Conservation (phyloP, 176 grass and related monocot species). For the Ampelocalamus luodianensis region DNA sequence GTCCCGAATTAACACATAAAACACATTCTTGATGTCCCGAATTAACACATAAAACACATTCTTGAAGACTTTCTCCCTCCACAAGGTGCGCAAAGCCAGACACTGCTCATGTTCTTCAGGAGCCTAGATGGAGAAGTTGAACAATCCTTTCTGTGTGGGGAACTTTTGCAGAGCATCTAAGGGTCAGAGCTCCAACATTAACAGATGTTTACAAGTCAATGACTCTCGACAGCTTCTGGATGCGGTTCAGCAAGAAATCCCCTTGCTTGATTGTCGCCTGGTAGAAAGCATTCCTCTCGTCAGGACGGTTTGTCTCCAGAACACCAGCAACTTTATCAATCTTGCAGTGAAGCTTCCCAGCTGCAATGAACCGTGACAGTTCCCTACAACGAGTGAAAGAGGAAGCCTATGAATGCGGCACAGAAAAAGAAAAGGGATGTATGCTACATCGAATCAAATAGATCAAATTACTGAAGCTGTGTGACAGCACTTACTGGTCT, state of each 20-base stretch:
- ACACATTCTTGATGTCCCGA: neutral
- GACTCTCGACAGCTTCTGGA: constrained; percentile 92
- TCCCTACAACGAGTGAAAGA: constrained; percentile 51
- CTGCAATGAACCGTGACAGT: constrained; percentile 89
- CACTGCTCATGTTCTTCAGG: neutral
- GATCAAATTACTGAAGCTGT: neutral
- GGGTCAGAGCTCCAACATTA: neutral
- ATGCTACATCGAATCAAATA: neutral
- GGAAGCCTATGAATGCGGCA: neutral
- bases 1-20: neutral
- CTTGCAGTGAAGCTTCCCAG: constrained; percentile 98
- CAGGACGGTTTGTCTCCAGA: constrained; percentile 92
- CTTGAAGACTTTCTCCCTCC: neutral
- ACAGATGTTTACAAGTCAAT: constrained; percentile 74
- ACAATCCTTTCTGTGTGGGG: neutral
- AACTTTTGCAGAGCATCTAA: neutral
- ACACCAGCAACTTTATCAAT: constrained; percentile 92
- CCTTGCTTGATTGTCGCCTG: constrained; percentile 97
- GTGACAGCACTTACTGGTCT: constrained; percentile 67
- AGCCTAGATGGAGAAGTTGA: neutral
- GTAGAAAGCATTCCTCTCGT: constrained; percentile 93
- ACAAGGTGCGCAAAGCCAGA: neutral
- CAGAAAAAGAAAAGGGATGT: neutral
- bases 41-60: neutral
- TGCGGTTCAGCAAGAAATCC: constrained; percentile 91